These are phyloP conservation scores for Suillus sp. DNA, from an alignment of 768 basidiomycete species.

Conservation along the genomic window DNA sequence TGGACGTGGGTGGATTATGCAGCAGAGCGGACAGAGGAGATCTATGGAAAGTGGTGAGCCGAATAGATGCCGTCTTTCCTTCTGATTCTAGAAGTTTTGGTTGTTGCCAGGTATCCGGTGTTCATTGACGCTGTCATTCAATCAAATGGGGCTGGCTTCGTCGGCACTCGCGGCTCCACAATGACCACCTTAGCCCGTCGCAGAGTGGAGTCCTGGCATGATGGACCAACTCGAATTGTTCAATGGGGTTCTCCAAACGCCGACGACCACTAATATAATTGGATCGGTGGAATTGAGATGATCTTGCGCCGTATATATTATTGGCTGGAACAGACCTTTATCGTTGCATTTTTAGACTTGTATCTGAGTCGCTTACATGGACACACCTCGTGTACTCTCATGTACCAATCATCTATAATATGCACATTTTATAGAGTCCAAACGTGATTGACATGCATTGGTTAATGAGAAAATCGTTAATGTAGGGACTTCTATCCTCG, in stretches of 20 bases:
- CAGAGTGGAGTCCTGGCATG: constrained; percentile 68
- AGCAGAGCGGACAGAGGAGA: constrained; percentile 40
- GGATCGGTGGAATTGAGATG: background rate
- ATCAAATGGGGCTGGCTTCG: constrained; percentile 64
- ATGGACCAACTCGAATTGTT: constrained; percentile 52
- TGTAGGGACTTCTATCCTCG: background rate
- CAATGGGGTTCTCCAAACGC: constrained; percentile 61
- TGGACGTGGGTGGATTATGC: constrained; percentile 58
- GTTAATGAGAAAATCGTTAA: background rate
- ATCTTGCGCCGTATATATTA: too few species aligned
- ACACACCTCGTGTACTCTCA: background rate
- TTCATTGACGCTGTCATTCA: constrained; percentile 75
- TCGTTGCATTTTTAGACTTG: constrained; percentile 7
- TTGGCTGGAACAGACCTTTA: background rate
- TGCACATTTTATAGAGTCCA: background rate
- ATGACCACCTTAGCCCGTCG: constrained; percentile 68
- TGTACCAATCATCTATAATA: background rate
- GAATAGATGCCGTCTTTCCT: background rate
- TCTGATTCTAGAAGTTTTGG: constrained; percentile 1
- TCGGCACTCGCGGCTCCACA: constrained; percentile 72
- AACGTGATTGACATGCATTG: background rate
- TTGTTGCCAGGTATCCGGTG: constrained; percentile 62
- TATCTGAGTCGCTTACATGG: background rate
- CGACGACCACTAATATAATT: constrained; percentile 51
- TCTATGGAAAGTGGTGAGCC: constrained; percentile 52